phyloP scores from a whole-genome alignment of 1,284 basidiomycete genomes.

The Coniferiporia sulphurascens region DNA sequence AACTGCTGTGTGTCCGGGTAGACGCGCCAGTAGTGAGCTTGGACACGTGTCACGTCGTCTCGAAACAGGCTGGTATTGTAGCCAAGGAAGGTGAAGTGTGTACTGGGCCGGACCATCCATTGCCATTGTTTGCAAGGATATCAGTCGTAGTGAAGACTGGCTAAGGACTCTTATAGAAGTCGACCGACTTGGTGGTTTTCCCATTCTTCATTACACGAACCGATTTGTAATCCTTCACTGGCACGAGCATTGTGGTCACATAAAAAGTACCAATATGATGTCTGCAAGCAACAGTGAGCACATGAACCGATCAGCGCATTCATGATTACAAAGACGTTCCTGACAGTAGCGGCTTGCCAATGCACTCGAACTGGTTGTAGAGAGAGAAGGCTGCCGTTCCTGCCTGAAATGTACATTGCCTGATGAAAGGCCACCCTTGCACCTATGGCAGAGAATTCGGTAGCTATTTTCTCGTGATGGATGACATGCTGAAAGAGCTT shows the following conservation, averaged over 20 bases:
- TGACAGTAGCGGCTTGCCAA: too few species aligned
- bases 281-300: neutral
- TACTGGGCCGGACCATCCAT: slow-evolving; percentile 39
- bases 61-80: slow-evolving; percentile 40
- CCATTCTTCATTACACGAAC: slow-evolving; percentile 31
- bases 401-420: too few species aligned
- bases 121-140: slow-evolving; percentile 30
- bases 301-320: too few species aligned
- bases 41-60: slow-evolving; percentile 37
- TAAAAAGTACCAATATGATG: slow-evolving; percentile 25
- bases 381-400: too few species aligned
- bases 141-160: slow-evolving; percentile 37
- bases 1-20: slow-evolving; percentile 36
- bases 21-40: slow-evolving; percentile 32
- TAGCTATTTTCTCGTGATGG: too few species aligned
- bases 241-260: slow-evolving; percentile 31
- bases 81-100: slow-evolving; percentile 38
- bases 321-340: too few species aligned
- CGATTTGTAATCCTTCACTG: slow-evolving; percentile 30
- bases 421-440: too few species aligned
- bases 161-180: slow-evolving; percentile 19
- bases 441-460: too few species aligned
- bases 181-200: slow-evolving; percentile 8
- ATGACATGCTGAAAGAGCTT: too few species aligned
- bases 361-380: too few species aligned